Evolutionary conservation across 768 basidiomycete genomes (phyloP), one percentile per base, ranked within the genome.

Genomic region (Psilocybe cubensis): DNA sequence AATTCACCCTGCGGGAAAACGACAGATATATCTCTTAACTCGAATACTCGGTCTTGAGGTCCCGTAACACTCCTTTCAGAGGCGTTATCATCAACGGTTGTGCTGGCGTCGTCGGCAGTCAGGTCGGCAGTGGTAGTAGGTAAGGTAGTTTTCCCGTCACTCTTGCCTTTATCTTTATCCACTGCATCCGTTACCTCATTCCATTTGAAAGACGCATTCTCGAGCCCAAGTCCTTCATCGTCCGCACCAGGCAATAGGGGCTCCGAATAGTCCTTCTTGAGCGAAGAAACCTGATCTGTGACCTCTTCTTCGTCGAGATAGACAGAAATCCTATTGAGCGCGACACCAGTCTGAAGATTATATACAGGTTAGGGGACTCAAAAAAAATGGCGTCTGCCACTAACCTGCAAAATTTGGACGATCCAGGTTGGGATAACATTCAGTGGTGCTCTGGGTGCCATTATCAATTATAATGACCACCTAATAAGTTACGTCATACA

Each of bases 371-470:
- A n/a, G 11, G 42, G 33, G 18, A 9, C 27, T 17, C 3, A 29
- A 23, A 1, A 12, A 10, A 17, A 38, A 20, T 24, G 3, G 40
- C 20, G 40, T 14, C 35, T 18, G 14, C 17, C 0, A 53, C 66
- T 21, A 62, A 80, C 80, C 68, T 91, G 88, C 2, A 94, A 78
- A 21, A 94, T 76, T 46, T 91, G 85, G 7, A 95, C 88, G 44
- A 91, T 83, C 80, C 85, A 94, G 7, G 83, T 76, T 0, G 94
- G 94, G 46, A 96, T 86, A 25, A 91, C 81, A 63, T 91, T 91
- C 44, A 95, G 74, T 0, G 94, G 93, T 18, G 77, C 68, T 28
- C 88, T 86, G 51, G 42, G 4, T 31, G 41, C 5, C 48, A 29
- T 53, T 23, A 52, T n/a, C 33, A 23, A 49, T 18, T 11, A 47